Evolutionary conservation across 495 filamentous ascomycete species (phyloP).

Genomic region (Podospora sp.): DNA sequence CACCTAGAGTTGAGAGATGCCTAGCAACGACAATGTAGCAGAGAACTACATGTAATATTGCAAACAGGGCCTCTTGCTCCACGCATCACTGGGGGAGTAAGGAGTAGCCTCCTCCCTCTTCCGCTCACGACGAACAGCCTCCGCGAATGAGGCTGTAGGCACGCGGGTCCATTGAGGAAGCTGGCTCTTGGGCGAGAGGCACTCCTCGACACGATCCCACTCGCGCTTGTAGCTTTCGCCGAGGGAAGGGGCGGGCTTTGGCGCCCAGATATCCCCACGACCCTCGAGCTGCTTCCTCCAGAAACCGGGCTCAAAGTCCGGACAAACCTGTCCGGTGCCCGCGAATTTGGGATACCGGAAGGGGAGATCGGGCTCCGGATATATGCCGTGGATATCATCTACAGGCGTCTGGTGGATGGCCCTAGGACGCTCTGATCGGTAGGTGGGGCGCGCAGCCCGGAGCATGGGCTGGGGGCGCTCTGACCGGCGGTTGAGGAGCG

Average conservation of each 20-base stretch:
- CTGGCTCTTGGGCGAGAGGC: not conserved
- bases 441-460: too few relatives aligned
- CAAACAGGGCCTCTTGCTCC: too few relatives aligned
- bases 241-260: not conserved
- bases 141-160: not conserved
- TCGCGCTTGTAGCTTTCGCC: not conserved
- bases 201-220: not conserved
- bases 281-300: slow-evolving; percentile 8
- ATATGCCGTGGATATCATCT: not conserved
- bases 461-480: too few relatives aligned
- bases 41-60: too few relatives aligned
- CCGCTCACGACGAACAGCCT: not conserved
- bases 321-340: not conserved
- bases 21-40: too few relatives aligned
- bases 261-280: slow-evolving; percentile 1
- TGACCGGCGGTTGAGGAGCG: too few relatives aligned
- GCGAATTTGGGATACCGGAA: not conserved
- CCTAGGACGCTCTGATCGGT: not conserved
- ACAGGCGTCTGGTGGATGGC: too few relatives aligned
- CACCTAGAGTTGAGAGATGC: too few relatives aligned
- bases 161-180: not conserved
- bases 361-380: not conserved
- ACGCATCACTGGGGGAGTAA: too few relatives aligned
- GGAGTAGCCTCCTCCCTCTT: not conserved
- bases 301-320: not conserved